Percentiles rank a stretch among this genome's conserved stretches.
Evolutionary conservation across 2,329 filamentous ascomycete genomes (phyloP).

Genomic region (Phyllosticta citriasiana): DNA sequence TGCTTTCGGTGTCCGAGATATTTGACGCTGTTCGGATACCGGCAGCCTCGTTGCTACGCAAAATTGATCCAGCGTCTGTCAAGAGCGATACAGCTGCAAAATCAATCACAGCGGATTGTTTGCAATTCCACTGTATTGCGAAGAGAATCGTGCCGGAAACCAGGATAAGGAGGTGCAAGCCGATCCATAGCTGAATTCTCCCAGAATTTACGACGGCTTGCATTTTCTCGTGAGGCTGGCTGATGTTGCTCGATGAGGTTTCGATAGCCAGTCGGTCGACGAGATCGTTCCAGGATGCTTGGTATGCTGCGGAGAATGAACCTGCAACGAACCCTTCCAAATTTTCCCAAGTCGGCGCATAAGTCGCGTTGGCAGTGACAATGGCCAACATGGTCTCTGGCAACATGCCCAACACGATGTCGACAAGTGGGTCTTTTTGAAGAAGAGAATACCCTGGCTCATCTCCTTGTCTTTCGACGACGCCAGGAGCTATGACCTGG

Average conservation of each 20-base stretch:
- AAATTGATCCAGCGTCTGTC: neutral
- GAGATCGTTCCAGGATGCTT: slow-evolving; percentile 6
- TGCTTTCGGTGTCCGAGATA: neutral
- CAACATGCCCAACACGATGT: slow-evolving; percentile 1
- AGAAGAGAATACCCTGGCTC: neutral
- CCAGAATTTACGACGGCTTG: neutral
- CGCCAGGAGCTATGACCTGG: neutral
- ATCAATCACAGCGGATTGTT: neutral
- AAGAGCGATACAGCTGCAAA: neutral
- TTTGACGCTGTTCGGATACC: neutral
- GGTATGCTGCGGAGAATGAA: neutral
- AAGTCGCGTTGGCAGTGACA: slow-evolving; percentile 5
- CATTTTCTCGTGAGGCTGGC: neutral
- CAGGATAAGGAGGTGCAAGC: slow-evolving; percentile 1
- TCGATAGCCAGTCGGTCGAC: neutral
- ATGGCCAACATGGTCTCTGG: slow-evolving; percentile 3
- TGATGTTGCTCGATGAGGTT: neutral
- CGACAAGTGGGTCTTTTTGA: neutral
- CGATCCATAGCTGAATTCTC: neutral
- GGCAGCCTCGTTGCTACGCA: neutral
- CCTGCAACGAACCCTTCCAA: slow-evolving; percentile 1
- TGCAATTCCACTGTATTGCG: neutral
- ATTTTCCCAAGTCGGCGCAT: neutral
- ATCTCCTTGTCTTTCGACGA: slow-evolving; percentile 1
- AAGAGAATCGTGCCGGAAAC: neutral